Base-by-base conservation (phyloP, 2,329 filamentous ascomycete genomes). In the Colletotrichum tropicicola region DNA sequence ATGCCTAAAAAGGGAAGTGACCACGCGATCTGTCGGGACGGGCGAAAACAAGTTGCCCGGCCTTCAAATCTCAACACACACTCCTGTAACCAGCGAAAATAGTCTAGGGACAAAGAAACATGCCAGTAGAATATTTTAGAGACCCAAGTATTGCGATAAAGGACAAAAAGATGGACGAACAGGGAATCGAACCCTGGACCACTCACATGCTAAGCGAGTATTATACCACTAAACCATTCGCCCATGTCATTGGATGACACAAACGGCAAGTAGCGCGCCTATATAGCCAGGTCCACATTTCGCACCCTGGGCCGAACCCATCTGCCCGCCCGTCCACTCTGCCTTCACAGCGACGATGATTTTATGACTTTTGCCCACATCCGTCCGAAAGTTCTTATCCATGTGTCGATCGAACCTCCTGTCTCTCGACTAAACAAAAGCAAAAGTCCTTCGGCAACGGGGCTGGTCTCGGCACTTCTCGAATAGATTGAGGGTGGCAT, bases 201-300 rank as follows among this genome's bases (percentile, higher is more conserved):
- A n/a, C n/a, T n/a, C 51, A 44, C 52, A 35, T 35, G 37, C 52
- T 55, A 55, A 55, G 52, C 52, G 52, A 45, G 37, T 32, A 55
- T 55, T 45, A 55, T 55, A 55, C 52, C 52, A 55, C 52, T 55
- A 55, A 55, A 45, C 52, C 52, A 55, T 32, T 55, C 52, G 52
- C 52, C 52, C 52, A 21, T 45, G 7, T 17, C 1, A 30, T 44
- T 44, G 39, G 17, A 5, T 44, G 35, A 3, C 4, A 19, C 0
- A 6, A 25, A 3, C 0, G 1, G 0, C 3, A 3, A 2, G 1
- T 0, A 10, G 19, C 4, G 2, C 9, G 17, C 10, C 3, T 35
- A 51, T 19, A 3, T 19, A 3, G 5, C 13, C 3, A 4, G 2
- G 32, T 1, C 6, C 17, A n/a, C 17, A 21, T 4, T 12, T n/a